Evolutionary conservation across 1,284 basidiomycete genomes (phyloP), one percentile per base, ranked within the genome.

Genomic region (Singerocomus rubriflavus): DNA sequence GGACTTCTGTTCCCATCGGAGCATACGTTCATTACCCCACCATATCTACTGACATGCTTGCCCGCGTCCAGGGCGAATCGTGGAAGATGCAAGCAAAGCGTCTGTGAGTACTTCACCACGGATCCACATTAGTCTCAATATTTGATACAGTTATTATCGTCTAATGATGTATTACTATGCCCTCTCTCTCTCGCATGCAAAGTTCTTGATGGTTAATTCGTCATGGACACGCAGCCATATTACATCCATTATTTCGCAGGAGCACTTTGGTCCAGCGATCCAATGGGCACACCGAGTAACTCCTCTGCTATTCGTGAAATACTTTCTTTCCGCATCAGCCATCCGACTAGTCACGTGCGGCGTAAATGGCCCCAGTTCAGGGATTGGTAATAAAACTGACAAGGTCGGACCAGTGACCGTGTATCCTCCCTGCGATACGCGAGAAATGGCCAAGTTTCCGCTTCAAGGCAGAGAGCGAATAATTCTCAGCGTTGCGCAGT

Each of bases 1-100:
- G 58, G 51, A 75, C 76, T 4, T 68, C 75, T 10, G 74, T 91
- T 17, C 85, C 90, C 0, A 79, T 96, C 13, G 94, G 90, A 3
- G 87, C 93, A 21, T 99, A 99, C 64, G 84, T 95, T 5, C 97
- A 99, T 70, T 99, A 98, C 64, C 96, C 96, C 0, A 96, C 92
- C 7, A 96, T 99, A 64, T 93, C 91, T 65, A 89, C 88, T 1
- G 88, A 95, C 58, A 99, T 99, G 97, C 79, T 99, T 17, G 75
- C 78, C 36, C 83, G 96, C 14, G 93, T 98, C 44, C 64, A 66
- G 44, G 77, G 78, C 17, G 98, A 98, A 69, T 78, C 95, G 4
- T 59, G 88, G 84, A 93, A 64, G 55, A 82, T 76, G 37, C 49
- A 17, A 25, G 48, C 51, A 26, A 68, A 65, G 47, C 63, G 64